Percentiles rank a stretch among this genome's conserved stretches.
phyloP scores from a whole-genome alignment of 371 early-diverging fungal species.

The Choanephora cucurbitarum region DNA sequence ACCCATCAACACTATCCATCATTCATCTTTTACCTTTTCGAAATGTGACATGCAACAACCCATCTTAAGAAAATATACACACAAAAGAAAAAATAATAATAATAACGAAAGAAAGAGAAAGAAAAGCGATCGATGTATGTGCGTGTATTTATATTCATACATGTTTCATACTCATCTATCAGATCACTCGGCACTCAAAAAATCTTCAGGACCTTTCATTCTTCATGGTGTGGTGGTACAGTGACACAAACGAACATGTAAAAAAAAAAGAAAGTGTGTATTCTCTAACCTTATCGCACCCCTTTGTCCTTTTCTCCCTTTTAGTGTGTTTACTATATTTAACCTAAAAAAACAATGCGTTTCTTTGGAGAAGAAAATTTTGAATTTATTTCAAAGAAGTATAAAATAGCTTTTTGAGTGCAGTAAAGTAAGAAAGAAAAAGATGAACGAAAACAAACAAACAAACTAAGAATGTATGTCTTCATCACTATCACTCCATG shows the following conservation, averaged over 20 bases:
- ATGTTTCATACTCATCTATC: conserved; percentile 5
- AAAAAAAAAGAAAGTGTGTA: background rate
- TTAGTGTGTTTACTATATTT: too few relatives aligned
- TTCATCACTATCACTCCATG: conserved; percentile 35
- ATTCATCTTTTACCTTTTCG: conserved; percentile 33
- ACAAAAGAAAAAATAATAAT: background rate
- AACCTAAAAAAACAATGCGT: too few relatives aligned
- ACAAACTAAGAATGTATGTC: conserved; percentile 1
- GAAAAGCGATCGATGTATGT: background rate
- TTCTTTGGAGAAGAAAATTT: too few relatives aligned
- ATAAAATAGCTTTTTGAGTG: too few relatives aligned
- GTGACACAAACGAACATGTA: background rate
- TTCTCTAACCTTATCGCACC: too few relatives aligned
- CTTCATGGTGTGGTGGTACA: background rate
- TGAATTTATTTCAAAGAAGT: too few relatives aligned
- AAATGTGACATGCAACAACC: conserved; percentile 44
- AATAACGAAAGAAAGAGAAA: conserved; percentile 8
- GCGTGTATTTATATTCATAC: background rate
- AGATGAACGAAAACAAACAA: conserved; percentile 5
- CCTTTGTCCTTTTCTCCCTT: background rate
- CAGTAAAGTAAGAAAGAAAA: too few relatives aligned
- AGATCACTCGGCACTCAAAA: background rate
- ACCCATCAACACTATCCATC: too few relatives aligned
- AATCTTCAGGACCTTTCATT: background rate
- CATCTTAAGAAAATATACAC: conserved; percentile 21